Conservation (phyloP, 768 basidiomycete species). For the Tephrocybe sp. region DNA sequence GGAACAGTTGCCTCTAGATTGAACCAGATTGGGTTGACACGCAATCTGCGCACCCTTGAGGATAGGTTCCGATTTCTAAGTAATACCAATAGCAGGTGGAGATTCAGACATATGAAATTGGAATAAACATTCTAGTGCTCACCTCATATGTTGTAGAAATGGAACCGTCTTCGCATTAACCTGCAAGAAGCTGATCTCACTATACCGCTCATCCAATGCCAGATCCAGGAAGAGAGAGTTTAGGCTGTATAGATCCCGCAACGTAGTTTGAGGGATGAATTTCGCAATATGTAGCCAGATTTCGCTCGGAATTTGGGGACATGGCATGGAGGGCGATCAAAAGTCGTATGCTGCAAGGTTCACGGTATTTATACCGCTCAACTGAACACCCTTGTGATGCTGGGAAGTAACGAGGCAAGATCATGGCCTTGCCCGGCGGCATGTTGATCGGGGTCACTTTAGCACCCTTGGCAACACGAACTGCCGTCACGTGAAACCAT, state of each 20-base stretch:
- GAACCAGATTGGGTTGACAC: constrained; percentile 17
- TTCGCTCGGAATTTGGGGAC: constrained; percentile 14
- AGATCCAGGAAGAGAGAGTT: constrained; percentile 18
- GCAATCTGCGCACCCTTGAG: constrained; percentile 11
- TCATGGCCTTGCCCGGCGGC: no score
- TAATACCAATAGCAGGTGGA: not conserved
- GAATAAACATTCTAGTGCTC: not conserved
- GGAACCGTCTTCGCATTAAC: constrained; percentile 5
- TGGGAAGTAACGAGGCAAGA: no score
- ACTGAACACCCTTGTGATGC: no score
- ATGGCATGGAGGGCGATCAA: no score
- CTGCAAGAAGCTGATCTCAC: constrained; percentile 8
- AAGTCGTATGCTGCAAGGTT: no score
- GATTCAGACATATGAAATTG: not conserved
- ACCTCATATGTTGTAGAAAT: constrained; percentile 16
- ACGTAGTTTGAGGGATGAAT: constrained; percentile 15
- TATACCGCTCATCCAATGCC: constrained; percentile 20
- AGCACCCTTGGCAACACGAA: no score
- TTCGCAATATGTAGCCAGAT: constrained; percentile 19
- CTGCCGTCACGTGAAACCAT: no score
- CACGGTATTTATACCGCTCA: no score
- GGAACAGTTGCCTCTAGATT: constrained; percentile 1
- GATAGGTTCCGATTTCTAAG: constrained; percentile 12
- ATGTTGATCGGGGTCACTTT: no score
- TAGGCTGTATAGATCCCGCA: constrained; percentile 20